Percentiles rank a stretch among this genome's conserved stretches.
phyloP scores from a whole-genome alignment of 441 rosid genomes.

The Viola pubescens region DNA sequence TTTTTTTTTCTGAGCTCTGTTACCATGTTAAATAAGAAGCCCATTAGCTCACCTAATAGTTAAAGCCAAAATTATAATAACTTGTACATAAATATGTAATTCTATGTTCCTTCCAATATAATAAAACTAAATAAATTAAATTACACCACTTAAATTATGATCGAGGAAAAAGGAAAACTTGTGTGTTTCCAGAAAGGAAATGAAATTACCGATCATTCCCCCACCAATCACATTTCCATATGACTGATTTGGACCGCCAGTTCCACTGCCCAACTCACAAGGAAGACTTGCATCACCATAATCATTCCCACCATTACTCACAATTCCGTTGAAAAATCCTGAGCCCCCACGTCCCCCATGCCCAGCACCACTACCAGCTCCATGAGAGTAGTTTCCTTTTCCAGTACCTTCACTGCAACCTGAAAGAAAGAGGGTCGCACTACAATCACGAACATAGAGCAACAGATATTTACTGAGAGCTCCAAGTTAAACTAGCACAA shows the following conservation, averaged over 20 bases:
- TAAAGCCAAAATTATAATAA: no score
- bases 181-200: not conserved
- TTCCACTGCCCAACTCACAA: slow-evolving; percentile 97
- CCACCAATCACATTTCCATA: slow-evolving; percentile 76
- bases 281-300: slow-evolving; percentile 93
- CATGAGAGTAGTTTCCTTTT: slow-evolving; percentile 75
- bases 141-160: not conserved
- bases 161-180: not conserved
- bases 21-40: no score
- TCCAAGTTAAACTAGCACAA: slow-evolving; percentile 3
- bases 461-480: slow-evolving; percentile 11
- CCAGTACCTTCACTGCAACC: slow-evolving; percentile 94
- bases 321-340: slow-evolving; percentile 78
- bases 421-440: slow-evolving; percentile 25
- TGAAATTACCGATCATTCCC: slow-evolving; percentile 81
- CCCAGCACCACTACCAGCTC: slow-evolving; percentile 99
- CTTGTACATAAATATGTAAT: no score
- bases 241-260: slow-evolving; percentile 67
- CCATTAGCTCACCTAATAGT: no score
- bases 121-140: no score
- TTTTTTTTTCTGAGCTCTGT: no score
- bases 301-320: slow-evolving; percentile 72
- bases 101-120: no score
- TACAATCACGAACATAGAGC: slow-evolving; percentile 19
- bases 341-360: slow-evolving; percentile 98